Evolutionary conservation across 345 rosid species (phyloP), one percentile per base, ranked within the genome.

Genomic region (Noccaea bulbosa): DNA sequence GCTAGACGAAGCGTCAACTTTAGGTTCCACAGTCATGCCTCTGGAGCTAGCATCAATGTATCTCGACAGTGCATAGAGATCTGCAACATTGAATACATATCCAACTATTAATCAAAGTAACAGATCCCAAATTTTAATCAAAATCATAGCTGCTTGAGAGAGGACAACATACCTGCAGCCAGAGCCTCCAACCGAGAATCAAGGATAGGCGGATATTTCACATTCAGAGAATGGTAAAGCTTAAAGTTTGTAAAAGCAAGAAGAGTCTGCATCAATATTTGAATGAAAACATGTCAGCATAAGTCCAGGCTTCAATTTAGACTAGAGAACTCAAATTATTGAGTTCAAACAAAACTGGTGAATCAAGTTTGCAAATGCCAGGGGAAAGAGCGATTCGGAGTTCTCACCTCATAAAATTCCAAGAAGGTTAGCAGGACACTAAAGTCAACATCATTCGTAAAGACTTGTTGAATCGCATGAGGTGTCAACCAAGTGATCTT

Each of bases 401-500:
- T 14, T 66, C 41, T 27, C 12, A 92, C 99, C 98, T 92, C 96
- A 57, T 94, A 92, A 80, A 94, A 92, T 75, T 94, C 98, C 87
- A 92, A 74, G 78, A 91, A 94, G 8, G 92, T 87, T 67, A 90
- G 71, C 90, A 94, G 78, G 56, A 94, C 93, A 65, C 81, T 70
- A 65, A 80, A 94, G 77, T 89, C 94, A 72, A 94, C 92, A 80
- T 92, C 99, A 52, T 92, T 92, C 1, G 98, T 83, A 78, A 89
- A 78, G 75, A 90, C 96, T 94, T 92, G 99, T 73, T 94, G 99
- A 64, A 88, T 62, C 2, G 87, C 88, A 64, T 92, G 98, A 48
- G 99, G 98, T 4, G 96, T 87, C 76, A 91, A 79, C 99, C 99
- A 92, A 53, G 96, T 88, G 79, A 94, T 84, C 74, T 84, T 92